Evolutionary conservation across 345 rosid species (phyloP).

Genomic region (Camelina neglecta): DNA sequence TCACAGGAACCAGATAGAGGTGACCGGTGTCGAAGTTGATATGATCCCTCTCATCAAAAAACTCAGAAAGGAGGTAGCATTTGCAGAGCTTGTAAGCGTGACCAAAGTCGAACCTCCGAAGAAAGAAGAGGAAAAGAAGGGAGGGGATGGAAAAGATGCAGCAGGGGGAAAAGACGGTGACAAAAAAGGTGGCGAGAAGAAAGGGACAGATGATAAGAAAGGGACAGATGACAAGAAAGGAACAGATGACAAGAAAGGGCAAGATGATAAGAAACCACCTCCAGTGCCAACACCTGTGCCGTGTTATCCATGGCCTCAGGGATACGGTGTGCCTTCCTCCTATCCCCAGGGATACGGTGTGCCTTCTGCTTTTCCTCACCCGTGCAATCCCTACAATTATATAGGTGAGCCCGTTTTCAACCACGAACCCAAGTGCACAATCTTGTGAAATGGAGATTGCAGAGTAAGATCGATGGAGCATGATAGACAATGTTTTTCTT

Average conservation of each 20-base stretch:
- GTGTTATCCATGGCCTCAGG: slow-evolving; percentile 35
- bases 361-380: slow-evolving; percentile 40
- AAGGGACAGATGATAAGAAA: neutral
- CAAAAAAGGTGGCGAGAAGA: slow-evolving; percentile 9
- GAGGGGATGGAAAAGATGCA: neutral
- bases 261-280: slow-evolving; percentile 12
- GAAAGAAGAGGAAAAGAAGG: slow-evolving; percentile 32
- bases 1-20: slow-evolving; percentile 57
- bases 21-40: slow-evolving; percentile 55
- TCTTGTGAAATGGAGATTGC: slow-evolving; percentile 17
- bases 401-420: slow-evolving; percentile 41
- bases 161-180: slow-evolving; percentile 12
- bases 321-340: neutral
- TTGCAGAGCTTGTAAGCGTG: slow-evolving; percentile 51
- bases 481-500: slow-evolving; percentile 9
- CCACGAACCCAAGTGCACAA: slow-evolving; percentile 35
- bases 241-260: slow-evolving; percentile 2
- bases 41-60: slow-evolving; percentile 36
- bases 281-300: slow-evolving; percentile 1
- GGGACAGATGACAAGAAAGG: neutral
- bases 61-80: slow-evolving; percentile 50
- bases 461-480: slow-evolving; percentile 2
- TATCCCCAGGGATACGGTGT: slow-evolving; percentile 29
- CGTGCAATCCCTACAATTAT: slow-evolving; percentile 17
- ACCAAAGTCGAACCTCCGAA: slow-evolving; percentile 44